Base-by-base conservation (phyloP, 208 protist species). In the Lotmaria passim region DNA sequence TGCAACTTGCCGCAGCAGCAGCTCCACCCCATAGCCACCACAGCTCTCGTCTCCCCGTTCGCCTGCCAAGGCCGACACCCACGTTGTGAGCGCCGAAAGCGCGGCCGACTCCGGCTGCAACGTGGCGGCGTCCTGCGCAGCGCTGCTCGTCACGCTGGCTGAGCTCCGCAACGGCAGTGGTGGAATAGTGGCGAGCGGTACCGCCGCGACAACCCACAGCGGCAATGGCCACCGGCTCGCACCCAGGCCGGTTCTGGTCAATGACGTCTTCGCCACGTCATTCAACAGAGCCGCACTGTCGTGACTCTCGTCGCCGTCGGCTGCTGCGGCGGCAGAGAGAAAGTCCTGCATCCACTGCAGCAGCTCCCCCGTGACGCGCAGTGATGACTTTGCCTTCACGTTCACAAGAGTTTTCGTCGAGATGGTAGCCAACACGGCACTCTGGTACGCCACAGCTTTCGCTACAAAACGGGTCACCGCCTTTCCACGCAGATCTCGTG, bases 281-380 rank as follows among this genome's bases (percentile, higher is more conserved):
- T 30, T 4, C 39, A 38, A 21, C 6, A 14, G 30, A 2, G 41
- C 23, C 57, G 12, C 30, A 31, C 11, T 12, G 30, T 10, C 44
- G 44, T 38, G 7, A 38, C 19, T 23, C 34, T 43, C 8, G 15
- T 28, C 44, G 0, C 41, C 44, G n/a, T 28, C 46, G 47, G 46
- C 46, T 28, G 28, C 7, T 33, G 46, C 14, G 2, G 38, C n/a
- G 38, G n/a, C n/a, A n/a, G 59, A 47, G 44, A 77, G 39, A 43
- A 67, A 77, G 28, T 24, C 51, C 24, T 65, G 59, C 6, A 70
- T 19, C 69, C 71, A 68, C 46, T n/a, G 21, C 59, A 81, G 48
- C 60, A 64, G 24, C 0, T 56, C 28, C 28, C 62, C 68, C 34
- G 69, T 60, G 41, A 69, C 61, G 31, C 30, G 47, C 44, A 61